These are phyloP conservation scores for Phaffomyces antillensis DNA, from an alignment of 805 yeast species.

Conservation along the genomic window DNA sequence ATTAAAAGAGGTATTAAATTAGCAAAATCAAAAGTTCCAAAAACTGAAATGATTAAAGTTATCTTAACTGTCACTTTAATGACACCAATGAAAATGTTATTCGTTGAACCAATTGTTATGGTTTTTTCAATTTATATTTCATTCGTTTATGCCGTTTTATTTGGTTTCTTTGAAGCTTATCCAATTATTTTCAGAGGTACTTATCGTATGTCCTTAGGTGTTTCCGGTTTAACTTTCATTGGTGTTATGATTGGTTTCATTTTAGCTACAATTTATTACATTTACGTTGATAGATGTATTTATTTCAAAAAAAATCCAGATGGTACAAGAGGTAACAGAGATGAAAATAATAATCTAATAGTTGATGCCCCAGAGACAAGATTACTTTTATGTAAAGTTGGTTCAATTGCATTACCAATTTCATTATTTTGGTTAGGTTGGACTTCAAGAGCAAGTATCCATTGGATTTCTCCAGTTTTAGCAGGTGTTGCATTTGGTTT, in stretches of 20 bases:
- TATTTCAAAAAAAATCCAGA: conserved; percentile 54
- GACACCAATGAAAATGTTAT: conserved; percentile 62
- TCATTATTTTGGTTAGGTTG: conserved; percentile 79
- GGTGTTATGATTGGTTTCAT: conserved; percentile 67
- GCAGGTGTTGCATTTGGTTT: conserved; percentile 79
- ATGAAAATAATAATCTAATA: conserved; percentile 40
- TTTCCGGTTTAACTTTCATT: conserved; percentile 62
- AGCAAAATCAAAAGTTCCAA: conserved; percentile 28
- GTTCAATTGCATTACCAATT: conserved; percentile 59
- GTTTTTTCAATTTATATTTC: conserved; percentile 65
- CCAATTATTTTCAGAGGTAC: conserved; percentile 67
- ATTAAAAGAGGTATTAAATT: conserved; percentile 48
- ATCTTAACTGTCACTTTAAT: conserved; percentile 45
- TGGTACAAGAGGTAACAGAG: conserved; percentile 52
- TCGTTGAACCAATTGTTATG: conserved; percentile 68
- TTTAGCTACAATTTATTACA: conserved; percentile 45
- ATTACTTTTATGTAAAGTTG: conserved; percentile 55
- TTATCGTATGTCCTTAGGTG: conserved; percentile 51
- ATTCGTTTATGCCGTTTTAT: conserved; percentile 68
- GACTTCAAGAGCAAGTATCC: conserved; percentile 54
- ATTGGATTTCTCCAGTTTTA: conserved; percentile 71
- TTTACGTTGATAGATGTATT: conserved; percentile 39
- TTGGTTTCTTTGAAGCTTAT: conserved; percentile 75
- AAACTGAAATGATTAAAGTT: conserved; percentile 33
- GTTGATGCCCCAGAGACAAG: conserved; percentile 56